Percentiles rank a stretch among this genome's conserved stretches.
These are phyloP conservation scores for Neocucurbitaria cava DNA, from an alignment of 2,329 filamentous ascomycete species.

Conservation along the genomic window DNA sequence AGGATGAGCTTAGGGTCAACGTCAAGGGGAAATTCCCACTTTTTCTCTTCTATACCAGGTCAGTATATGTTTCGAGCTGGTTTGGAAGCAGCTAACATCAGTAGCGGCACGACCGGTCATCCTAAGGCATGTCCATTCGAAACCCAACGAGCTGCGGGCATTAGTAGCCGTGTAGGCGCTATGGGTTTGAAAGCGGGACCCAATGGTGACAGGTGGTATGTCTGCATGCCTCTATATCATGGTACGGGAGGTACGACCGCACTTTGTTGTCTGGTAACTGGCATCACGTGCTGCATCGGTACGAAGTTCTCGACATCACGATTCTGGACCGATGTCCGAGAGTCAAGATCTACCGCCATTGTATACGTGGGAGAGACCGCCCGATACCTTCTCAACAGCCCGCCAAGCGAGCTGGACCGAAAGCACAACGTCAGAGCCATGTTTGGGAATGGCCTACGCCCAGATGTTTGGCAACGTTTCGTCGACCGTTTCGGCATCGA, in stretches of 20 bases:
- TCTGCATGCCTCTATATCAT: slow-evolving; percentile 80
- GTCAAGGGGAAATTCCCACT: slow-evolving; percentile 63
- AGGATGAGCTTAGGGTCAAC: slow-evolving; percentile 61
- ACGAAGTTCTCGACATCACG: slow-evolving; percentile 71
- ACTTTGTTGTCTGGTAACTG: slow-evolving; percentile 62
- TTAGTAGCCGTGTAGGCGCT: slow-evolving; percentile 46
- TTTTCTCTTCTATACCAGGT: slow-evolving; percentile 74
- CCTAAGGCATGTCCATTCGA: slow-evolving; percentile 74
- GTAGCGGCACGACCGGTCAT: slow-evolving; percentile 74
- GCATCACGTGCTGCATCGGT: slow-evolving; percentile 67
- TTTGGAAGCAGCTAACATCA: slow-evolving; percentile 12
- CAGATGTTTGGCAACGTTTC: slow-evolving; percentile 73
- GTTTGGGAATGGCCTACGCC: slow-evolving; percentile 72
- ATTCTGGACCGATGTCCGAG: slow-evolving; percentile 77
- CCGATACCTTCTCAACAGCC: slow-evolving; percentile 73
- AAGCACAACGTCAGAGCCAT: slow-evolving; percentile 66
- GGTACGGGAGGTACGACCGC: slow-evolving; percentile 72
- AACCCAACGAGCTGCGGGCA: slow-evolving; percentile 54
- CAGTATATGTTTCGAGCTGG: slow-evolving; percentile 10
- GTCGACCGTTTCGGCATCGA: slow-evolving; percentile 68
- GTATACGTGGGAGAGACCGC: slow-evolving; percentile 81
- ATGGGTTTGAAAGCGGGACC: slow-evolving; percentile 49
- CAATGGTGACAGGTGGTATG: slow-evolving; percentile 70
- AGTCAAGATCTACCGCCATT: slow-evolving; percentile 72
- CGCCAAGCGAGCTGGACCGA: slow-evolving; percentile 67